Percentiles rank a stretch among this genome's conserved stretches.
Conservation (phyloP, 148 eudicot species). For the Camellia granthamiana region DNA sequence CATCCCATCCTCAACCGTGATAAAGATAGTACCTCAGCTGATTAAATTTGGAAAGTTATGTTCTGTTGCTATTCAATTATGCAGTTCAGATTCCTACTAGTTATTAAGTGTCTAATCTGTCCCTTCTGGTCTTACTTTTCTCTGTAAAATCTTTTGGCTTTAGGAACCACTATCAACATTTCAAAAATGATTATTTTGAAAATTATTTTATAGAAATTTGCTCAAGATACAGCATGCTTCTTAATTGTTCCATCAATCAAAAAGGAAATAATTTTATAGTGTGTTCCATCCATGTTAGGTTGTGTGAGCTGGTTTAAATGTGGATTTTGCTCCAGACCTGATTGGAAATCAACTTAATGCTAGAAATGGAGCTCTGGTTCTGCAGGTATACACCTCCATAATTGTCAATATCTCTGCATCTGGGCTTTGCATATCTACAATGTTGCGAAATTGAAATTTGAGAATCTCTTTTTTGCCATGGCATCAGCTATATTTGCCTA, state of each 20-base stretch:
- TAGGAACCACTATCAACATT: slow-evolving; percentile 3
- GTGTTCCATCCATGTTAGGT: slow-evolving; percentile 38
- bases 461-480: neutral
- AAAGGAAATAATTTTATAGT: neutral
- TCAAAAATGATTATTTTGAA: neutral
- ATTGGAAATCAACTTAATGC: slow-evolving; percentile 88
- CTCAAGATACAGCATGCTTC: neutral
- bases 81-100: neutral
- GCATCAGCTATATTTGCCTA: neutral
- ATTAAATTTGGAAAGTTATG: slow-evolving; percentile 80
- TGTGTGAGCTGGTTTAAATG: slow-evolving; percentile 77
- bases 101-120: neutral
- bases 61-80: slow-evolving; percentile 13
- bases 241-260: neutral
- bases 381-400: slow-evolving; percentile 43
- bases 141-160: neutral
- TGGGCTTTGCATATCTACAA: neutral
- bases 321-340: slow-evolving; percentile 85
- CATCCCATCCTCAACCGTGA: slow-evolving; percentile 86
- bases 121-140: neutral
- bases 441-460: neutral
- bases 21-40: slow-evolving; percentile 76
- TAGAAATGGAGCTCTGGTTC: slow-evolving; percentile 88
- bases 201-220: slow-evolving; percentile 4
- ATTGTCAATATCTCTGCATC: neutral